Evolutionary conservation across 331 rosid genomes (phyloP).

Genomic region (Arachis monticola): DNA sequence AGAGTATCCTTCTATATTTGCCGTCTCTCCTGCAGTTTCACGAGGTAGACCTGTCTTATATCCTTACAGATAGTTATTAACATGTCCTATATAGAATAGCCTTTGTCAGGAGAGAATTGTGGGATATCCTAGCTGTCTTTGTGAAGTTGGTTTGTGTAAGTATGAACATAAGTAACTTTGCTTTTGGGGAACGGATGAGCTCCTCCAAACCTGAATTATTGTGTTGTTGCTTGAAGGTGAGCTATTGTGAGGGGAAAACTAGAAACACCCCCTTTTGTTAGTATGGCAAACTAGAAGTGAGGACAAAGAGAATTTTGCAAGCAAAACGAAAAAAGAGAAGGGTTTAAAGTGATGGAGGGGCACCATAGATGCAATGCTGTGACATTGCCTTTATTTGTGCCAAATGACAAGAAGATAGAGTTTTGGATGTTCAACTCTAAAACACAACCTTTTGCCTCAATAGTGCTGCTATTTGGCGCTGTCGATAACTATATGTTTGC

Average conservation of each 20-base stretch:
- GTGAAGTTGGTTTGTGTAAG: background rate
- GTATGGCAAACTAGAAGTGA: background rate
- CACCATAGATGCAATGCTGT: background rate
- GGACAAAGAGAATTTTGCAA: background rate
- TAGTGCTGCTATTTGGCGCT: background rate
- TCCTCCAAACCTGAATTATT: background rate
- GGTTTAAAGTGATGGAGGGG: background rate
- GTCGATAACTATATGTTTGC: background rate
- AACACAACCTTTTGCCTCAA: background rate
- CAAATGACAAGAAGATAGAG: background rate
- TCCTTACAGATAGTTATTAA: background rate
- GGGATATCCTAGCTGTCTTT: background rate
- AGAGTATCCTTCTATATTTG: conserved; percentile 80
- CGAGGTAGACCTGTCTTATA: conserved; percentile 59
- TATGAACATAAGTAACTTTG: background rate
- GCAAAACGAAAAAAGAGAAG: background rate
- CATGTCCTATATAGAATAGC: background rate
- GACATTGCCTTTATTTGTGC: no score
- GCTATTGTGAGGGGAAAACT: background rate
- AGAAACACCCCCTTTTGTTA: background rate
- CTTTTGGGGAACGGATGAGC: background rate
- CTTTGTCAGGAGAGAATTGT: background rate
- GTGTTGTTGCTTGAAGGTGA: background rate
- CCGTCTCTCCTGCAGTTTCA: conserved; percentile 77
- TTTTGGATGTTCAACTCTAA: background rate